These are phyloP conservation scores for Hamigera avellanea DNA, from an alignment of 495 filamentous ascomycete species.

Conservation along the genomic window DNA sequence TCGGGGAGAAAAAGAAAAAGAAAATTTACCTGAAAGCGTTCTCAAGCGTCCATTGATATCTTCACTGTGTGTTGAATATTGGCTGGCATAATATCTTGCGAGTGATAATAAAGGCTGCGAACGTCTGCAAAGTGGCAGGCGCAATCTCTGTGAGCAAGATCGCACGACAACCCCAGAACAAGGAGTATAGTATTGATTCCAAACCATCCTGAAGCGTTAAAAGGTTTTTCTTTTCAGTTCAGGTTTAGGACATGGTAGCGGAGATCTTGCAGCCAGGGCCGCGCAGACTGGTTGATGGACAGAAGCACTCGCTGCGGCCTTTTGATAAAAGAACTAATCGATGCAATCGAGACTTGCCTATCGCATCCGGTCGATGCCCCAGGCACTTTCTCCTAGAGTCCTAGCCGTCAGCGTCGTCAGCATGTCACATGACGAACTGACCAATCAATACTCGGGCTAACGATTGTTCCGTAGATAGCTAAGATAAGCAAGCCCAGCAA, in stretches of 20 bases:
- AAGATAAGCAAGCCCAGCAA: background rate
- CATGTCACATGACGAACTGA: background rate
- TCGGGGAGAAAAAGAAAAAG: background rate
- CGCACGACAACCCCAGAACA: slow-evolving; percentile 24
- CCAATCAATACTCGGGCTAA: background rate
- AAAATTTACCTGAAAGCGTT: slow-evolving; percentile 30
- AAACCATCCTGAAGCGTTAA: slow-evolving; percentile 14
- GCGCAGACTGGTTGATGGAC: slow-evolving; percentile 2
- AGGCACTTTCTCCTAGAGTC: background rate
- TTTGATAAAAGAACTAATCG: background rate
- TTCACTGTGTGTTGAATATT: slow-evolving; percentile 17
- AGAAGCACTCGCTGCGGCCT: too few species aligned
- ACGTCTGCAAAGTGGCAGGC: slow-evolving; percentile 10
- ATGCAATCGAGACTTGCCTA: background rate
- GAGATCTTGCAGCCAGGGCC: slow-evolving; percentile 7
- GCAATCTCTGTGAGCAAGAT: slow-evolving; percentile 17
- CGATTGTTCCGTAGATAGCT: background rate
- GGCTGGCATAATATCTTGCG: slow-evolving; percentile 14
- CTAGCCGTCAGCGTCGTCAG: background rate
- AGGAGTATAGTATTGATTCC: slow-evolving; percentile 21
- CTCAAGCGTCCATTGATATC: slow-evolving; percentile 2
- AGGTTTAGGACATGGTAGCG: slow-evolving; percentile 16
- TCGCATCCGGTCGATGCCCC: background rate
- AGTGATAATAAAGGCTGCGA: slow-evolving; percentile 8
- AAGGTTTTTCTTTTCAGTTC: too few species aligned